Conservation (phyloP, 164 flowering plant species). For the Nymphaea thermarum region DNA sequence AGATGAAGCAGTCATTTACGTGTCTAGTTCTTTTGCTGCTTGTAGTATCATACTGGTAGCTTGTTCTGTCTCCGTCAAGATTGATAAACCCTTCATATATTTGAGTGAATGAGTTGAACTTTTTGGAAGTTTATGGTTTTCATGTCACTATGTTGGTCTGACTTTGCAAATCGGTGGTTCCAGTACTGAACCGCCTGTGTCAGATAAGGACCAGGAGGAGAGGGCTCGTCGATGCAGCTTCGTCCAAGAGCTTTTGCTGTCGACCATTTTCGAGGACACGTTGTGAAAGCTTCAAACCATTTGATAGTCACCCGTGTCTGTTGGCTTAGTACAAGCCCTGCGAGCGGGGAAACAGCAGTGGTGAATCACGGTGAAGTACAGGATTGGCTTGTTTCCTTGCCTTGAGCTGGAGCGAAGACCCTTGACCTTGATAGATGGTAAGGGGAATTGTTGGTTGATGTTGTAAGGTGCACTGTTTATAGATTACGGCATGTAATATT, state of each 20-base stretch:
- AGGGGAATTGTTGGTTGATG: background rate
- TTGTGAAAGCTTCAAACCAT: conserved; percentile 9
- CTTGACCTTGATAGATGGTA: background rate
- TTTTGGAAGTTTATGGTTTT: no score
- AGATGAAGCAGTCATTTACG: background rate
- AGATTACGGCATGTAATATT: background rate
- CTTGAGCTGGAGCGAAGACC: background rate
- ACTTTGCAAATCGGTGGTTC: background rate
- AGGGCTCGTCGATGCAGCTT: conserved; percentile 46
- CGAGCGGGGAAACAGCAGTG: background rate
- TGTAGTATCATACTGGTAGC: background rate
- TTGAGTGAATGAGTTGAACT: no score
- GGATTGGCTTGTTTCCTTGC: background rate
- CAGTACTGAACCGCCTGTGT: conserved; percentile 16
- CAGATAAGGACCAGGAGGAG: conserved; percentile 45
- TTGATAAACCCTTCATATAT: no score
- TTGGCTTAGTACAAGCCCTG: background rate
- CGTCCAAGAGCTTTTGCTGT: conserved; percentile 48
- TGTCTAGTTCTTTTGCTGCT: background rate
- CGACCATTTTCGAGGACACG: conserved; percentile 43
- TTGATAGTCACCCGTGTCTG: background rate
- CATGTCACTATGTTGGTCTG: background rate
- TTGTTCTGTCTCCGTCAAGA: background rate
- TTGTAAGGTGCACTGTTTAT: background rate
- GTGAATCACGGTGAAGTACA: background rate